Percentiles rank a stretch among this genome's conserved stretches.
These are phyloP conservation scores for Conidiobolus incongruus DNA, from an alignment of 371 early-diverging fungal species.

Conservation along the genomic window DNA sequence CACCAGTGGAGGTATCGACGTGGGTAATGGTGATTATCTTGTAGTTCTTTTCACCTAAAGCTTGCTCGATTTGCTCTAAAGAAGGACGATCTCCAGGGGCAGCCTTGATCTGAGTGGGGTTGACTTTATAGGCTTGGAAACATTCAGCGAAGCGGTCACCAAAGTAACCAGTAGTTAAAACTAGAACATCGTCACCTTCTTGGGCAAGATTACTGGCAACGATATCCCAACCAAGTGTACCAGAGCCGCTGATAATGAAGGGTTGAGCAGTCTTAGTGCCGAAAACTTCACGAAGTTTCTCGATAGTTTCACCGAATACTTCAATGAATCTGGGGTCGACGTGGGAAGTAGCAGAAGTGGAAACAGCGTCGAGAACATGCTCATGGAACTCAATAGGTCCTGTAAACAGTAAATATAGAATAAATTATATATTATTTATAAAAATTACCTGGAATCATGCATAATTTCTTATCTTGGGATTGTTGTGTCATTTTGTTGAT, in stretches of 20 bases:
- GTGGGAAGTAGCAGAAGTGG: constrained; percentile 80
- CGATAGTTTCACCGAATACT: constrained; percentile 64
- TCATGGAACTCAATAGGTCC: constrained; percentile 89
- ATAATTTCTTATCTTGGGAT: constrained; percentile 24
- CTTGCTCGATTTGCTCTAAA: constrained; percentile 24
- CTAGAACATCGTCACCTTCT: constrained; percentile 69
- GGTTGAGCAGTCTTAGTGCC: constrained; percentile 73
- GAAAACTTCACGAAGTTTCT: constrained; percentile 59
- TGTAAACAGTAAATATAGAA: constrained; percentile 2
- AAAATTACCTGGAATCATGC: constrained; percentile 81
- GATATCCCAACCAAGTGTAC: constrained; percentile 90
- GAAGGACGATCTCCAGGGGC: constrained; percentile 37
- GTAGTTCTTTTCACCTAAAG: constrained; percentile 27
- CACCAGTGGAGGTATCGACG: constrained; percentile 95
- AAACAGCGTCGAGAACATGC: constrained; percentile 68
- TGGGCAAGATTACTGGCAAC: constrained; percentile 77
- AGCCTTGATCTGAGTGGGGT: constrained; percentile 50
- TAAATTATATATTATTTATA: no score
- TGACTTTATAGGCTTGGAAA: constrained; percentile 69
- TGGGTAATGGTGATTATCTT: constrained; percentile 84
- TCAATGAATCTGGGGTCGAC: constrained; percentile 78
- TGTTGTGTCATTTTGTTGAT: no score
- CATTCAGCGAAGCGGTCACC: constrained; percentile 89
- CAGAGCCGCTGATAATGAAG: constrained; percentile 82
- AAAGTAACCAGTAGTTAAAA: constrained; percentile 84